Conservation (phyloP, 1,284 basidiomycete genomes). For the Irpex rosettiformis region DNA sequence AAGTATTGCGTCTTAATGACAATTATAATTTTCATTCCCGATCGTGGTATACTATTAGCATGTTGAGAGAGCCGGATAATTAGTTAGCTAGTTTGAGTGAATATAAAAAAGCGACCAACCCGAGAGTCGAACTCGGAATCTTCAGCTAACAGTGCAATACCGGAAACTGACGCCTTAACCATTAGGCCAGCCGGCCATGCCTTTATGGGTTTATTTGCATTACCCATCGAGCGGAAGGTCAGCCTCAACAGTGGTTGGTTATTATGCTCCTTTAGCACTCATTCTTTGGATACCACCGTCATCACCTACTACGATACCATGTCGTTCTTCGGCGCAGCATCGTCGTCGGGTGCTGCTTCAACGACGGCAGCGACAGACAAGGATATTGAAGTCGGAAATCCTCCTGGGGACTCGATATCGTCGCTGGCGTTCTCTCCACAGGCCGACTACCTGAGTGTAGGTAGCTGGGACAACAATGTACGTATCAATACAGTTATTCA, state of each 20-base stretch:
- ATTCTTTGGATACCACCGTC: background rate
- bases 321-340: conserved; percentile 38
- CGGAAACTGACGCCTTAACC: conserved; percentile 41
- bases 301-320: conserved; percentile 22
- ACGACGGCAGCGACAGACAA: conserved; percentile 37
- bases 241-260: background rate
- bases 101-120: conserved; percentile 41
- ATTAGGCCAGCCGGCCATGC: conserved; percentile 31
- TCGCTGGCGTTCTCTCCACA: conserved; percentile 50
- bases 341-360: conserved; percentile 26
- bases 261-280: background rate
- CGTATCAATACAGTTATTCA: background rate
- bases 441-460: conserved; percentile 15
- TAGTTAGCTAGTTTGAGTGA: too few species aligned
- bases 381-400: conserved; percentile 74
- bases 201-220: background rate
- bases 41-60: too few species aligned
- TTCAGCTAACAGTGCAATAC: conserved; percentile 35
- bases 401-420: conserved; percentile 74
- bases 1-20: too few species aligned
- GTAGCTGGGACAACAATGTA: conserved; percentile 63
- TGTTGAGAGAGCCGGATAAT: too few species aligned
- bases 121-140: conserved; percentile 52
- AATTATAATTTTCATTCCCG: too few species aligned
- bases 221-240: background rate